Base-by-base conservation (phyloP, 352 stramenopile genomes). In the Phytophthora quininea region DNA sequence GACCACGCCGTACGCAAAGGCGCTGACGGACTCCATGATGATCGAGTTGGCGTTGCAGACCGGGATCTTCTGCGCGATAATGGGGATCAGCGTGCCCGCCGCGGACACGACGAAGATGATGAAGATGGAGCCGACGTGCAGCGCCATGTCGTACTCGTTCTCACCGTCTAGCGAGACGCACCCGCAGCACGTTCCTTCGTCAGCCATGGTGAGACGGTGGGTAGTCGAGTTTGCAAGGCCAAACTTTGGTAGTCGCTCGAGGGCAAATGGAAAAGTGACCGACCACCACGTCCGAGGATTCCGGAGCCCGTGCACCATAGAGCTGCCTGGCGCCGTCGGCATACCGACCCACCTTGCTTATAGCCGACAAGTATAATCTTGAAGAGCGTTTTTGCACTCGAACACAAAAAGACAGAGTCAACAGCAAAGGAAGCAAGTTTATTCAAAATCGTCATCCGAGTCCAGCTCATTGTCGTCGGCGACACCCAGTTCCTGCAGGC, bases 1-100 rank as follows among this genome's bases (percentile, higher is more conserved):
- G 40, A 94, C 80, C 4, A 91, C 83, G 48, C 86, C 86, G 62
- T 84, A 86, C 1, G 79, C 80, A 53, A 92, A 88, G 1, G 80
- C 70, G 40, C 84, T 79, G 40, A 90, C 74, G 38, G 74, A 75
- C 52, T 86, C 71, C 61, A 90, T 78, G 30, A 81, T 71, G 15
- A 84, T 37, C 31, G 73, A 77, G n/a, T 79, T 80, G 59, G 68
- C 51, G 12, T 69, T 63, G 29, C 74, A 69, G 10, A 69, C 57
- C 31, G 73, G 62, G 12, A 84, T 69, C 29, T 79, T 74, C 59
- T 66, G 68, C 24, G 76, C 73, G 29, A 89, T 52, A 29, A 88
- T 74, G 2, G 81, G 79, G 46, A 90, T 30, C 53, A 82, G 32
- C 2, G 76, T 75, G n/a, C 76, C 81, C 1, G 69, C 62, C 1